Conservation (phyloP, 2,329 filamentous ascomycete species). For the Xylaria arbuscula region DNA sequence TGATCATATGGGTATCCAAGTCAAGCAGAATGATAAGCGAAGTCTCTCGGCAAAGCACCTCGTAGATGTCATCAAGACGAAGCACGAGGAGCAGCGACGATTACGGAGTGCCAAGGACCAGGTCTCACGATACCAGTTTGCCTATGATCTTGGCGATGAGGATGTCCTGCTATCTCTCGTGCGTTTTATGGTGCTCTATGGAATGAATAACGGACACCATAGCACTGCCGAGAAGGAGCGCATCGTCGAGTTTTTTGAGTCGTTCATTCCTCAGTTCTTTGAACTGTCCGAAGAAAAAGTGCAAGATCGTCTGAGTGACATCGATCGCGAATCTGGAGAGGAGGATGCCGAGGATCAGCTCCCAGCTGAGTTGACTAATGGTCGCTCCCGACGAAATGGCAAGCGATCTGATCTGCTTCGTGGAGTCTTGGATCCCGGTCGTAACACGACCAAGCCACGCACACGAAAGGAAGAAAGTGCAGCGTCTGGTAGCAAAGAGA, state of each 20-base stretch:
- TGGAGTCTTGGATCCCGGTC: slow-evolving; percentile 82
- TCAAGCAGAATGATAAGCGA: slow-evolving; percentile 90
- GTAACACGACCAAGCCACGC: slow-evolving; percentile 76
- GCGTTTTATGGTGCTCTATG: slow-evolving; percentile 72
- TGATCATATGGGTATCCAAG: slow-evolving; percentile 93
- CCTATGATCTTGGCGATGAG: slow-evolving; percentile 78
- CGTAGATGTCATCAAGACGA: slow-evolving; percentile 89
- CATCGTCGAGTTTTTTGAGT: slow-evolving; percentile 79
- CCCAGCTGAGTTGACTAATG: slow-evolving; percentile 76
- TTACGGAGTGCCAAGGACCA: slow-evolving; percentile 71
- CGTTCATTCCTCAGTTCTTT: slow-evolving; percentile 81
- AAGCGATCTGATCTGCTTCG: slow-evolving; percentile 86
- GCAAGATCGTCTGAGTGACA: slow-evolving; percentile 72
- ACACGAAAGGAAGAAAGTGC: slow-evolving; percentile 82
- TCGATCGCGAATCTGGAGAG: slow-evolving; percentile 76
- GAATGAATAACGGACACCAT: slow-evolving; percentile 75
- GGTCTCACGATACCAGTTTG: slow-evolving; percentile 76
- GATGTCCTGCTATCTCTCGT: slow-evolving; percentile 73
- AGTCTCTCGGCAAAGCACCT: slow-evolving; percentile 91
- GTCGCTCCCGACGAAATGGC: slow-evolving; percentile 74
- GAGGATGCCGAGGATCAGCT: slow-evolving; percentile 81
- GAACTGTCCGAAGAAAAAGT: slow-evolving; percentile 77
- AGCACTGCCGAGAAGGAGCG: slow-evolving; percentile 79
- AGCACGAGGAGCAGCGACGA: slow-evolving; percentile 89
- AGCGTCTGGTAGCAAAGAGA: slow-evolving; percentile 85